Evolutionary conservation across 768 basidiomycete species (phyloP).

Genomic region (Gloeophyllum trabeum): DNA sequence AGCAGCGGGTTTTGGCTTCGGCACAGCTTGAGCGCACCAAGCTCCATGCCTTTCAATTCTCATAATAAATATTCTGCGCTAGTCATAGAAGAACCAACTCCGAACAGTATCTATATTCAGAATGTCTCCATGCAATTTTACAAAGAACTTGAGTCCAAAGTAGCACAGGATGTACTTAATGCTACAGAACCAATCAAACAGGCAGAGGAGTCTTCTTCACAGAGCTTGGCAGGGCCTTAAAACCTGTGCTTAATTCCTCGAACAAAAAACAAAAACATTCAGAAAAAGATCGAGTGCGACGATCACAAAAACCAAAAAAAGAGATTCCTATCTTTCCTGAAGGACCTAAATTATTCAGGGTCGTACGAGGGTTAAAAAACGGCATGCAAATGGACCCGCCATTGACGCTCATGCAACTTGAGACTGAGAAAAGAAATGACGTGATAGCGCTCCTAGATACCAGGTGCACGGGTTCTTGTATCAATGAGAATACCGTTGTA

Average conservation of each 20-base stretch:
- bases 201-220: not conserved
- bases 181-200: not conserved
- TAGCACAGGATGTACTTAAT: no score
- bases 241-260: not conserved
- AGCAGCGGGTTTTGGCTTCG: slow-evolving; percentile 5
- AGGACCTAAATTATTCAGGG: not conserved
- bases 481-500: slow-evolving; percentile 4
- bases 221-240: not conserved
- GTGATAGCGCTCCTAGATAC: slow-evolving; percentile 1
- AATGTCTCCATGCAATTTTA: not conserved
- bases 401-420: not conserved
- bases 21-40: slow-evolving; percentile 3
- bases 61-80: not conserved
- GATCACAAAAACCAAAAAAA: not conserved
- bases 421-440: not conserved
- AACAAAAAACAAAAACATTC: not conserved
- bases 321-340: not conserved
- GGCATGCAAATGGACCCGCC: slow-evolving; percentile 1
- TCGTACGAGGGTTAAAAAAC: not conserved
- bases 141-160: no score
- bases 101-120: not conserved
- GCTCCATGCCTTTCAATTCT: not conserved
- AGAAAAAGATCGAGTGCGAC: not conserved
- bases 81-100: not conserved
- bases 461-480: slow-evolving; percentile 1